These are phyloP conservation scores for Ophiostoma australiae DNA, from an alignment of 2,329 filamentous ascomycete species.

Conservation along the genomic window DNA sequence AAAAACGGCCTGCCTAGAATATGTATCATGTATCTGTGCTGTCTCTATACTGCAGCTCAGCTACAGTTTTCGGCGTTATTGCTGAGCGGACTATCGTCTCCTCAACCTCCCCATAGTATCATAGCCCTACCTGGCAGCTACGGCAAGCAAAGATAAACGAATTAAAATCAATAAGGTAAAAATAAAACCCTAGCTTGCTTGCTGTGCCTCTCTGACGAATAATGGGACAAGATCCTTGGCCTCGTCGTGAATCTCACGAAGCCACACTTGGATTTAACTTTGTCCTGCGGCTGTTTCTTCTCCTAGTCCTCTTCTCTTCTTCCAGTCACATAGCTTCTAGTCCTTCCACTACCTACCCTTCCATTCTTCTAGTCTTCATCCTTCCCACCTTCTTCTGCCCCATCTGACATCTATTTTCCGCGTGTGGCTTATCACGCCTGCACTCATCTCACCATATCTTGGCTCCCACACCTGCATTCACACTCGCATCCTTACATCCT, in stretches of 20 bases:
- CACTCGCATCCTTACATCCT: background rate
- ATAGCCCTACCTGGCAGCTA: background rate
- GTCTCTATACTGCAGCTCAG: background rate
- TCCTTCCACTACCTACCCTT: background rate
- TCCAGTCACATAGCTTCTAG: no score
- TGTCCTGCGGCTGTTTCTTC: conserved; percentile 7
- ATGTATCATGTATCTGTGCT: background rate
- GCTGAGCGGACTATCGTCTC: background rate
- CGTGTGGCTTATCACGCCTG: background rate
- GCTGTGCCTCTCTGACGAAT: conserved; percentile 16
- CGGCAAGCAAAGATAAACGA: background rate
- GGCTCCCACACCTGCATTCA: background rate
- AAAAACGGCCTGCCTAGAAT: background rate
- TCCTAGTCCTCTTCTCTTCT: background rate
- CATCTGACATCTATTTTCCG: background rate
- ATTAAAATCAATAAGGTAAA: background rate
- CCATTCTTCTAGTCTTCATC: background rate
- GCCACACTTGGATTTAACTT: background rate
- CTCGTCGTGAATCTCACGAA: conserved; percentile 10
- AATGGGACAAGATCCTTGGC: conserved; percentile 7
- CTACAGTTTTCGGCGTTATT: background rate
- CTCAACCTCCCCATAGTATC: background rate
- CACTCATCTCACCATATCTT: background rate
- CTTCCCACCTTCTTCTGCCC: background rate
- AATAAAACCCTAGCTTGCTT: conserved; percentile 15